Evolutionary conservation across 257 asterid genomes (phyloP), one percentile per base, ranked within the genome.

Genomic region (Solanum ossicruentum): DNA sequence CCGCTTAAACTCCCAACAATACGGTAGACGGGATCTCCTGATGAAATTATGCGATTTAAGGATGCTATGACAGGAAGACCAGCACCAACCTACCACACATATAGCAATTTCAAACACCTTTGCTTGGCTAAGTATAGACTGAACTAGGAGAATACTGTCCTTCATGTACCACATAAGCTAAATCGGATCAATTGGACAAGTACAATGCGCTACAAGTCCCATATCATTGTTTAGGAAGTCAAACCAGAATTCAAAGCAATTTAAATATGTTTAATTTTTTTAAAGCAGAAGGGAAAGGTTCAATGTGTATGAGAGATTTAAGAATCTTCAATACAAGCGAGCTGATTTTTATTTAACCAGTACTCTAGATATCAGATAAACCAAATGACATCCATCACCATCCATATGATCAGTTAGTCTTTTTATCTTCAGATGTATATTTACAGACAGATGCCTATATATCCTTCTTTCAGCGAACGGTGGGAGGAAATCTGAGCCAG

Each of bases 11-110:
- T 93, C 84, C 99, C 99, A 86, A 94, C 87, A 79, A 96, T 91
- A 79, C 93, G 94, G 83, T 83, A 85, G 17, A 96, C 87, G 1
- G 94, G 89, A 85, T 96, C 99, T 87, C 98, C 98, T 60, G 95
- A 93, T 85, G 96, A 92, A 84, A 94, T 83, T 65, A 96, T 61
- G 43, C 99, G 98, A 87, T 89, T 94, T 85, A 96, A 89, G 82
- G 98, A 91, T 85, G 98, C 94, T 85, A 96, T 94, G 84, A 95
- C 93, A 81, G 99, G 99, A 83, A 96, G 98, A 82, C 99, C 98
- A 54, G 99, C 99, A 87, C 99, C 99, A 86, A 96, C 99, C 99
- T 96, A 90, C 75, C 87, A 89, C 41, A 81, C 58, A 63, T 26
- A 84, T 26, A 52, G 81, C 70, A 82, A 87, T 23, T 75, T 75